Evolutionary conservation across 2,329 filamentous ascomycete genomes (phyloP), one percentile per base, ranked within the genome.

Genomic region (Hypoxylon sp.): DNA sequence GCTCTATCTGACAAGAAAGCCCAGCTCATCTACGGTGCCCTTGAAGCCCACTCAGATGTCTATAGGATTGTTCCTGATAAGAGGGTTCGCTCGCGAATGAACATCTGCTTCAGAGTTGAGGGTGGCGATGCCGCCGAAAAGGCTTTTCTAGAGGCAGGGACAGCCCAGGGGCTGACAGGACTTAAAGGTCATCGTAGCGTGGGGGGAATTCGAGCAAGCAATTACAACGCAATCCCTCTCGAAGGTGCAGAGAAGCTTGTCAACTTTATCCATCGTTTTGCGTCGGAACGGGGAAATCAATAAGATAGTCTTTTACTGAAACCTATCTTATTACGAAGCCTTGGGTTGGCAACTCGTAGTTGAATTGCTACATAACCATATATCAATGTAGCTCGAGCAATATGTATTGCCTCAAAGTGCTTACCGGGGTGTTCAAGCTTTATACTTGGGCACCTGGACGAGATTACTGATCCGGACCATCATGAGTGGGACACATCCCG

Each of bases 151-250:
- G 81, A 86, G 53, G 84, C 88, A 36, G 87, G 86, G 1, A 83
- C 87, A 52, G 81, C 82, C 53, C 78, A 77, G 43, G 84, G 88
- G 0, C 75, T 97, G 16, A 83, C 86, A 17, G 93, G 91, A 0
- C 76, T 97, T 31, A 96, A 96, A 76, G 93, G 93, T 0, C 93
- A 97, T 70, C 82, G 93, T 55, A 89, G 82, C 52, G 87, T 97
- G 2, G 90, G 91, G 11, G 92, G 92, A 19, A 92, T 97, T 55
- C 83, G 93, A 9, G 88, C 87, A 13, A 89, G 83, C 71, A 96
- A 94, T 69, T 97, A 97, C 75, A 97, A 96, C 73, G 88, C 90
- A 2, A 86, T 97, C 30, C 72, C 88, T 0, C 67, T 87, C 0
- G 80, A 83, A 29, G 86, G 83, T 0, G 86, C 84, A 0, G 76